Conservation (phyloP, 495 filamentous ascomycete species). For the Pyrenula aspistea region DNA sequence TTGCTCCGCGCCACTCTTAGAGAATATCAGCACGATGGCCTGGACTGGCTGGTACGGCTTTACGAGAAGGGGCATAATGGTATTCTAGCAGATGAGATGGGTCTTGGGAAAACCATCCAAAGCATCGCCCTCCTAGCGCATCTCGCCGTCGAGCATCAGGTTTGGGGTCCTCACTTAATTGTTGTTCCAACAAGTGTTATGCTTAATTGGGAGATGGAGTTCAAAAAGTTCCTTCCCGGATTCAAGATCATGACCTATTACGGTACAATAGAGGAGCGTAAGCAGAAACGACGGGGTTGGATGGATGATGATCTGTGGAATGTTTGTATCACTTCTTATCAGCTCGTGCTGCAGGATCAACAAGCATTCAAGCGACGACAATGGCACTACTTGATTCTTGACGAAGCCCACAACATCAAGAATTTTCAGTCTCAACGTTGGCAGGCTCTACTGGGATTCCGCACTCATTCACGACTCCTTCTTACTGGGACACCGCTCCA, state of each 20-base stretch:
- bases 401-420: constrained; percentile 99
- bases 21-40: constrained; percentile 91
- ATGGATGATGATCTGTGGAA: constrained; percentile 85
- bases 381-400: constrained; percentile 98
- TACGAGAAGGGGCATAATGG: constrained; percentile 93
- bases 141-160: constrained; percentile 77
- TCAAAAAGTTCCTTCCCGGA: constrained; percentile 97
- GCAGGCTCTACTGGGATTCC: constrained; percentile 88
- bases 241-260: constrained; percentile 99
- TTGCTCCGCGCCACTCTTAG: constrained; percentile 84
- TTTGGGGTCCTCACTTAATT: constrained; percentile 94
- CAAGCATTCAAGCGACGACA: constrained; percentile 82
- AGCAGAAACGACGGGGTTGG: constrained; percentile 84
- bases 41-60: constrained; percentile 91
- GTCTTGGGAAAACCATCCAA: constrained; percentile 96
- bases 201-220: constrained; percentile 99
- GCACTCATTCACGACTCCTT: constrained; percentile 73
- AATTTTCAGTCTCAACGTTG: constrained; percentile 96
- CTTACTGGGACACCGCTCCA: constrained; percentile 94
- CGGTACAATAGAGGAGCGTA: constrained; percentile 82
- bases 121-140: constrained; percentile 93
- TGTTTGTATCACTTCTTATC: constrained; percentile 93
- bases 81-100: constrained; percentile 99
- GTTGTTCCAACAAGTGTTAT: constrained; percentile 98
- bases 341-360: constrained; percentile 86